Conservation (phyloP, 768 basidiomycete species). For the Jaapia argillacea region DNA sequence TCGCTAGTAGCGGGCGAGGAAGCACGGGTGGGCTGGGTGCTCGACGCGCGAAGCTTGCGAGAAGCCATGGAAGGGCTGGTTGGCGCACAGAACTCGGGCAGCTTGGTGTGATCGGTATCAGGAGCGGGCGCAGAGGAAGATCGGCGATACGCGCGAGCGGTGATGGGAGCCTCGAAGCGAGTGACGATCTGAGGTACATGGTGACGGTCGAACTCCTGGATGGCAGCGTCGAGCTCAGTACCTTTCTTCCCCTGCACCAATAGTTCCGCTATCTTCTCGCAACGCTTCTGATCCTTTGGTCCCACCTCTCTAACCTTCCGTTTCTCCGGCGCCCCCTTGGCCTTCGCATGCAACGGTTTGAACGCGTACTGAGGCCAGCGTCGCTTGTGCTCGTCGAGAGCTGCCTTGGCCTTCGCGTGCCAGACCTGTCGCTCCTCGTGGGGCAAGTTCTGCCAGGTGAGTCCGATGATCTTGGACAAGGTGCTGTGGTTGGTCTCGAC, state of each 20-base stretch:
- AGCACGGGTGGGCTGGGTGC: slow-evolving; percentile 14
- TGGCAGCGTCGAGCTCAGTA: slow-evolving; percentile 22
- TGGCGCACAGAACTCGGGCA: not conserved
- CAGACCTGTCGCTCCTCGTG: slow-evolving; percentile 69
- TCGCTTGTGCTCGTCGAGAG: slow-evolving; percentile 64
- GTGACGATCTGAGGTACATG: slow-evolving; percentile 55
- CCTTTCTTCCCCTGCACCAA: slow-evolving; percentile 34
- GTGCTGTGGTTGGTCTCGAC: slow-evolving; percentile 81
- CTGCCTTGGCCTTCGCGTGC: slow-evolving; percentile 67
- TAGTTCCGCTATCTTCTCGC: slow-evolving; percentile 57
- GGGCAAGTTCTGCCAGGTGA: slow-evolving; percentile 74
- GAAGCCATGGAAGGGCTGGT: slow-evolving; percentile 5
- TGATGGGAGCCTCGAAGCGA: slow-evolving; percentile 65
- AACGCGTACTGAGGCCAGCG: slow-evolving; percentile 73
- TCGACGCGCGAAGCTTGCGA: slow-evolving; percentile 14
- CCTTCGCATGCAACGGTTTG: slow-evolving; percentile 46
- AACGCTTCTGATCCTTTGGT: slow-evolving; percentile 52
- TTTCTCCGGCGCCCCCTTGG: slow-evolving; percentile 31
- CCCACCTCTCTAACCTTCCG: slow-evolving; percentile 53
- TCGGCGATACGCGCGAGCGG: slow-evolving; percentile 58
- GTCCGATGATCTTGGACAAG: slow-evolving; percentile 75
- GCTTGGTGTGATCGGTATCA: slow-evolving; percentile 15
- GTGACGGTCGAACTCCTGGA: slow-evolving; percentile 31
- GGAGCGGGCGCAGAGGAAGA: slow-evolving; percentile 40
- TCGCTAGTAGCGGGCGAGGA: not conserved